Conservation (phyloP, 2,329 filamentous ascomycete genomes). For the Torrubiella hemipterigena region DNA sequence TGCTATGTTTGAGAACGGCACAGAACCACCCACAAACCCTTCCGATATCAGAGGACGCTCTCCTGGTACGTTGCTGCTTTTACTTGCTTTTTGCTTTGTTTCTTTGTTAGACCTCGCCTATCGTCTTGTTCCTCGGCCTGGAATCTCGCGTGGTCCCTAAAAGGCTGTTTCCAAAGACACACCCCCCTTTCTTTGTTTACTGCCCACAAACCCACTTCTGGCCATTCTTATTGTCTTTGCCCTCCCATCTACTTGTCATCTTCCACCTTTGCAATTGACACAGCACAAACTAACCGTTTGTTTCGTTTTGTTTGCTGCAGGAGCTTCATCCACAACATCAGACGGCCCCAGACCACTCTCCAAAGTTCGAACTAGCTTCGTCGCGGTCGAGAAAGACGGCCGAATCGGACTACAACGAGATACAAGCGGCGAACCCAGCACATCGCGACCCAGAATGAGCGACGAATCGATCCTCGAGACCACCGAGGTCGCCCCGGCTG, state of each 20-base stretch:
- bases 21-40: slow-evolving; percentile 46
- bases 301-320: slow-evolving; percentile 11
- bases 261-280: slow-evolving; percentile 1
- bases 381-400: slow-evolving; percentile 58
- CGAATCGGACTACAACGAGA: slow-evolving; percentile 38
- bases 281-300: slow-evolving; percentile 2
- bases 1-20: slow-evolving; percentile 73
- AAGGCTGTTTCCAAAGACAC: too few species aligned
- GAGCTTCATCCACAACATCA: slow-evolving; percentile 17
- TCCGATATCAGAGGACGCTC: slow-evolving; percentile 62
- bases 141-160: too few species aligned
- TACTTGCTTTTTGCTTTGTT: too few species aligned
- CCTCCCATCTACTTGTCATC: background rate
- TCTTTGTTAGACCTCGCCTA: too few species aligned
- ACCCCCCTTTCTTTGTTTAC: too few species aligned
- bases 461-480: slow-evolving; percentile 11
- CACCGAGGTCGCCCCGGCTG: slow-evolving; percentile 1
- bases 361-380: slow-evolving; percentile 64
- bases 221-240: slow-evolving; percentile 1
- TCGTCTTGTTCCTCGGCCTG: too few species aligned
- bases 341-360: slow-evolving; percentile 55
- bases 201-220: background rate
- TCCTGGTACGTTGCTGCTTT: slow-evolving; percentile 29
- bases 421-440: slow-evolving; percentile 23
- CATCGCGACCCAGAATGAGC: slow-evolving; percentile 23